Percentiles rank a stretch among this genome's conserved stretches.
Conservation (phyloP, 78 protist genomes). For the Dictyostelium purpureum region DNA sequence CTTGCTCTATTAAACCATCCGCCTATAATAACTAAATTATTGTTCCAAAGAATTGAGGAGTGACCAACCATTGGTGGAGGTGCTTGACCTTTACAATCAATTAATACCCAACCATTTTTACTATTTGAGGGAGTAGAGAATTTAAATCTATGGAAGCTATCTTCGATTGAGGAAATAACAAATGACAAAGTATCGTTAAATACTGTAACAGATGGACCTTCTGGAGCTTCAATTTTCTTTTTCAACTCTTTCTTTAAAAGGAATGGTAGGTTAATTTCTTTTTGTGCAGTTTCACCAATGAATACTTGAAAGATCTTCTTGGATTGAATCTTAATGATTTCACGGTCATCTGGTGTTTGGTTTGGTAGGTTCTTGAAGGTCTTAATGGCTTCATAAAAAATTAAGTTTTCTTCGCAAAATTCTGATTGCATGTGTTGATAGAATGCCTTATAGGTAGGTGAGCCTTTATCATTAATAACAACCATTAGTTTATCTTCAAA, state of each 20-base stretch:
- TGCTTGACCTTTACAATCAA: slow-evolving; percentile 1
- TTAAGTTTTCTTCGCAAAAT: slow-evolving; percentile 53
- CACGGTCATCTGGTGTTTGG: slow-evolving; percentile 42
- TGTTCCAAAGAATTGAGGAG: slow-evolving; percentile 41
- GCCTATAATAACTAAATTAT: slow-evolving; percentile 23
- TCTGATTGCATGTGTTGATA: slow-evolving; percentile 54
- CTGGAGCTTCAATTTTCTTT: slow-evolving; percentile 6
- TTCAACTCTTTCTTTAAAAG: slow-evolving; percentile 10
- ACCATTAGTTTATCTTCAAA: slow-evolving; percentile 49
- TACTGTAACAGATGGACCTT: neutral
- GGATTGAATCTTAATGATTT: slow-evolving; percentile 7
- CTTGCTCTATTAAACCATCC: slow-evolving; percentile 55
- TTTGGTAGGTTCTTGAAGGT: slow-evolving; percentile 20
- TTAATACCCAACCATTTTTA: slow-evolving; percentile 22
- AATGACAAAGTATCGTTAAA: slow-evolving; percentile 44
- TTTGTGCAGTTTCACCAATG: slow-evolving; percentile 44
- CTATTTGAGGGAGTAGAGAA: neutral
- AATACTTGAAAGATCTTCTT: slow-evolving; percentile 21
- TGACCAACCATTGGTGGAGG: slow-evolving; percentile 70
- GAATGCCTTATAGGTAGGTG: slow-evolving; percentile 55
- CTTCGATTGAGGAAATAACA: slow-evolving; percentile 53
- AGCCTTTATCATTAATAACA: slow-evolving; percentile 2
- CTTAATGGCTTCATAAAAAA: slow-evolving; percentile 44
- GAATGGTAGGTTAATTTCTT: slow-evolving; percentile 48
- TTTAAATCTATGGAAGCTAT: slow-evolving; percentile 66